Evolutionary conservation across 108 stramenopile species (phyloP).

Genomic region (Cyclostephanos tholiformis): DNA sequence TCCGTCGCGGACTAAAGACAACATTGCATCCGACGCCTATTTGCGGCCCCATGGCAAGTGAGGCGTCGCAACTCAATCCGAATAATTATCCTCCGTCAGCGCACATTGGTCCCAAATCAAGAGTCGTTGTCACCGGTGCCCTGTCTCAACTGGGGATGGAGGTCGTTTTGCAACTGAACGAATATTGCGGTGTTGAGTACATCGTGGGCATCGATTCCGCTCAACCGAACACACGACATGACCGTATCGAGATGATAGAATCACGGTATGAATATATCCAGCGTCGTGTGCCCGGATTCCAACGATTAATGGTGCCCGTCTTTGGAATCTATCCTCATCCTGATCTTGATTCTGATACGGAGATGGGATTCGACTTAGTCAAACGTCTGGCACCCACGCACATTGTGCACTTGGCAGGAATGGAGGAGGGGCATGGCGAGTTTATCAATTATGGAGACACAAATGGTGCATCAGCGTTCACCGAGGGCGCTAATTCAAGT

Average conservation of each 20-base stretch:
- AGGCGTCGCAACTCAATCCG: conserved; percentile 43
- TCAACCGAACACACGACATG: conserved; percentile 51
- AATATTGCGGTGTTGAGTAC: conserved; percentile 55
- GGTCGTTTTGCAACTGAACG: conserved; percentile 52
- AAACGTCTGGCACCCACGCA: conserved; percentile 54
- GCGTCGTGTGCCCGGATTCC: conserved; percentile 40
- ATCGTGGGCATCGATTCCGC: conserved; percentile 60
- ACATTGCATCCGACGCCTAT: neutral
- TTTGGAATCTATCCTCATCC: conserved; percentile 55
- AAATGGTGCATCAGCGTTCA: conserved; percentile 36
- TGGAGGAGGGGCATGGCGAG: conserved; percentile 38
- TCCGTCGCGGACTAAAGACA: conserved; percentile 20
- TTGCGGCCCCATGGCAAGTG: conserved; percentile 37
- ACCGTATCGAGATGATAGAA: conserved; percentile 47
- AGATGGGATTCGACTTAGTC: conserved; percentile 31
- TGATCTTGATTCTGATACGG: conserved; percentile 38
- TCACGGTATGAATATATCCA: conserved; percentile 29
- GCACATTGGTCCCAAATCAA: conserved; percentile 21
- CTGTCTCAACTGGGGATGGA: conserved; percentile 63
- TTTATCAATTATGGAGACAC: conserved; percentile 49
- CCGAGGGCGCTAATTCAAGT: conserved; percentile 25
- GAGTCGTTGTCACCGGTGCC: conserved; percentile 64
- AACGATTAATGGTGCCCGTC: conserved; percentile 32
- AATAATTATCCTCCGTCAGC: conserved; percentile 25
- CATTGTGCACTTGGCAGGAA: conserved; percentile 52